Percentiles rank a stretch among this genome's conserved stretches.
Evolutionary conservation across 2,329 filamentous ascomycete genomes (phyloP).

Genomic region (Penicillium sp.): DNA sequence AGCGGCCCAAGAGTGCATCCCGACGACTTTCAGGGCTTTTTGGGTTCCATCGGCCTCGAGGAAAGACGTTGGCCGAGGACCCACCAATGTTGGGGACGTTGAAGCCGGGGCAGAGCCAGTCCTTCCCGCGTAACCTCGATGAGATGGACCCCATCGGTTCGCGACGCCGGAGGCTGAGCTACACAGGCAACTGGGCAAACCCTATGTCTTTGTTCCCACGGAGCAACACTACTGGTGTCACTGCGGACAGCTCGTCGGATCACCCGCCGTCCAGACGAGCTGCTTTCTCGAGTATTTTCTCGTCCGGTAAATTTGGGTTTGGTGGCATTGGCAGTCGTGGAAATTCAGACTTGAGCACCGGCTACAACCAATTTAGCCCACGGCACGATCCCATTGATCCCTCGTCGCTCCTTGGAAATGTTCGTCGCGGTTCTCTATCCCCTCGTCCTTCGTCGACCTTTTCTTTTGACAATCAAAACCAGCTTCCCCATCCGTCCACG

Average conservation of each 20-base stretch:
- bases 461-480: conserved; percentile 56
- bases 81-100: conserved; percentile 60
- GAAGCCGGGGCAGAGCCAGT: conserved; percentile 63
- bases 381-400: conserved; percentile 51
- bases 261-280: conserved; percentile 42
- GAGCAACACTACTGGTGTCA: conserved; percentile 46
- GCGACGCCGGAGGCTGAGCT: conserved; percentile 57
- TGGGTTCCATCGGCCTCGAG: conserved; percentile 60
- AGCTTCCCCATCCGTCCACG: conserved; percentile 72
- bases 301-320: conserved; percentile 42
- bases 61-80: conserved; percentile 62
- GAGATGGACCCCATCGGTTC: conserved; percentile 55
- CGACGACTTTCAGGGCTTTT: conserved; percentile 61
- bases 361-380: conserved; percentile 52
- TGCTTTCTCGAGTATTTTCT: conserved; percentile 48
- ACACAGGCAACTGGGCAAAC: conserved; percentile 59
- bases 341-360: conserved; percentile 37
- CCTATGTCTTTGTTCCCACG: conserved; percentile 52
- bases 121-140: conserved; percentile 59
- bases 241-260: conserved; percentile 46
- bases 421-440: conserved; percentile 47
- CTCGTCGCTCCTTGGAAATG: conserved; percentile 45
- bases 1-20: conserved; percentile 47
- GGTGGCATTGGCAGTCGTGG: conserved; percentile 36
- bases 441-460: conserved; percentile 56